Evolutionary conservation across 768 basidiomycete species (phyloP).

Genomic region (Lyophyllum semitale): DNA sequence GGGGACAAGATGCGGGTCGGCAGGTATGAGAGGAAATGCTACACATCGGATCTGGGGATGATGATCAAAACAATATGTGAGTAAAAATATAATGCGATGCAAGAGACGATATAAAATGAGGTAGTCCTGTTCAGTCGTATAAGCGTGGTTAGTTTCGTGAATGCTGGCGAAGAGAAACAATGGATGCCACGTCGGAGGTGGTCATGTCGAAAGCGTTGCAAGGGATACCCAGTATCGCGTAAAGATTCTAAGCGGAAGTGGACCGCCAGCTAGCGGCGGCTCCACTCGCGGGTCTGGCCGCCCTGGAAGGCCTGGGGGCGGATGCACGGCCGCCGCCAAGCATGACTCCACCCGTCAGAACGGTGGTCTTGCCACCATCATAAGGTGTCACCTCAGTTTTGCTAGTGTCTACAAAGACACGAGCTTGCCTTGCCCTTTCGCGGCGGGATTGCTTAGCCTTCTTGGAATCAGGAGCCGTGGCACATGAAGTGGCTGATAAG

Average conservation of each 20-base stretch:
- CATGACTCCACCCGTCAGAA: conserved; percentile 88
- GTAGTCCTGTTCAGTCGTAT: conserved; percentile 11
- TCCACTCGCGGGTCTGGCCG: conserved; percentile 30
- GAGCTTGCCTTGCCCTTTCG: conserved; percentile 67
- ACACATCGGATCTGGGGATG: conserved; percentile 1
- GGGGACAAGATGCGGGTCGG: conserved; percentile 3
- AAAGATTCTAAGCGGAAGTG: conserved; percentile 42
- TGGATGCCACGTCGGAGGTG: conserved; percentile 5
- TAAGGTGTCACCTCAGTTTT: conserved; percentile 84
- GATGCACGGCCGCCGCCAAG: conserved; percentile 51
- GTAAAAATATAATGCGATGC: conserved; percentile 9
- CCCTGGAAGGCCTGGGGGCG: conserved; percentile 20
- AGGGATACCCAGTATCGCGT: conserved; percentile 14
- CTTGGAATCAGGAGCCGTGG: conserved; percentile 18
- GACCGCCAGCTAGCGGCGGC: conserved; percentile 58
- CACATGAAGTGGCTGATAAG: conserved; percentile 36
- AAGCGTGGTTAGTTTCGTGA: conserved; percentile 12
- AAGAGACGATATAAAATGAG: conserved; percentile 5
- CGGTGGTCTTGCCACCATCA: conserved; percentile 86
- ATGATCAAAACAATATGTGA: not conserved
- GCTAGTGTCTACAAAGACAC: conserved; percentile 72
- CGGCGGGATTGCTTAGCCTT: conserved; percentile 61
- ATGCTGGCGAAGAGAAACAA: conserved; percentile 19
- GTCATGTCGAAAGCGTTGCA: conserved; percentile 17
- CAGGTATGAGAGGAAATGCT: conserved; percentile 2